These are phyloP conservation scores for Tetratostichococcus sp. DNA, from an alignment of 139 green algal species.

Conservation along the genomic window DNA sequence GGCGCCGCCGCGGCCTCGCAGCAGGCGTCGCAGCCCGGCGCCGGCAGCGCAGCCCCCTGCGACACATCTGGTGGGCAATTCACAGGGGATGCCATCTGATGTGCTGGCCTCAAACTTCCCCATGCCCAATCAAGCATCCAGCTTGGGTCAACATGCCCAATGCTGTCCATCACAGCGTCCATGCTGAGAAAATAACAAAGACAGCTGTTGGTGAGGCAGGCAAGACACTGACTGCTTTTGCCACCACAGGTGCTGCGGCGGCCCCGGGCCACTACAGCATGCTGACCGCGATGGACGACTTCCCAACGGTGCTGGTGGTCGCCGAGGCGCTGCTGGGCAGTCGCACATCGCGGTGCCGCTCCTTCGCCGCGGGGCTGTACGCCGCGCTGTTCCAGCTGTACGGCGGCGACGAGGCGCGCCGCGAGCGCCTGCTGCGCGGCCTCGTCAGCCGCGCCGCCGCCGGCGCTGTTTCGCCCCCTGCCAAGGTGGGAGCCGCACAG, in stretches of 20 bases:
- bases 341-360: neutral
- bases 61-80: neutral
- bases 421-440: constrained; percentile 42
- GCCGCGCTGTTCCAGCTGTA: constrained; percentile 35
- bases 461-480: neutral
- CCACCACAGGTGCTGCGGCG: constrained; percentile 10
- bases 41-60: too few relatives aligned
- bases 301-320: constrained; percentile 23
- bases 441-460: constrained; percentile 26
- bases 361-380: constrained; percentile 22
- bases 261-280: constrained; percentile 20
- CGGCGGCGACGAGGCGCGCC: constrained; percentile 20
- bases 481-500: neutral
- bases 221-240: too few relatives aligned
- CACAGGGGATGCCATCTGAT: too few relatives aligned
- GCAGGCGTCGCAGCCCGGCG: neutral
- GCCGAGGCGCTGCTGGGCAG: constrained; percentile 21
- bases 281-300: constrained; percentile 17
- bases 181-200: too few relatives aligned
- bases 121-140: too few relatives aligned
- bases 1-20: neutral
- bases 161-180: too few relatives aligned
- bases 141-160: too few relatives aligned
- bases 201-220: too few relatives aligned
- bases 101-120: too few relatives aligned